A percentile compares a stretch with the other conserved stretches of the same genome.
Conservation (phyloP, 108 stramenopile genomes). For the Bacterosira constricta region DNA sequence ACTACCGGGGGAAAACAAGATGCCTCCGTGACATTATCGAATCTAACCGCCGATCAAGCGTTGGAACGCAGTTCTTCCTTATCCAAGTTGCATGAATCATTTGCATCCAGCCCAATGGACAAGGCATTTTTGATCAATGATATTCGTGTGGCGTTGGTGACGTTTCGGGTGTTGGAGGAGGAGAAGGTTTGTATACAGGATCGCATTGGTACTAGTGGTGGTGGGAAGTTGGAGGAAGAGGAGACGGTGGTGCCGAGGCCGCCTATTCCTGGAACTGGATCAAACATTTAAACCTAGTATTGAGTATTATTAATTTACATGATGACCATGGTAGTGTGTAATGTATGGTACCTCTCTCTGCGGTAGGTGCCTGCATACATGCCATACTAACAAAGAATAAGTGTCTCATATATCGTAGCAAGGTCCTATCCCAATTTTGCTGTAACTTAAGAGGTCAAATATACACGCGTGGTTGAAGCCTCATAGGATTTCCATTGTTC, state of each 20-base stretch:
- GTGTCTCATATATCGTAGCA: too few relatives aligned
- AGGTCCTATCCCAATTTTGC: too few relatives aligned
- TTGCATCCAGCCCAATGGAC: conserved; percentile 50
- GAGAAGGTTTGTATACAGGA: conserved; percentile 34
- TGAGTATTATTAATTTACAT: not conserved
- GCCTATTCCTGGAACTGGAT: conserved; percentile 38
- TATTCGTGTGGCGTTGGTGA: conserved; percentile 66
- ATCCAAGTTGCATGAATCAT: conserved; percentile 18
- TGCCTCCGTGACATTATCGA: conserved; percentile 20
- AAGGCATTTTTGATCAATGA: conserved; percentile 70
- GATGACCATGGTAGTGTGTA: too few relatives aligned
- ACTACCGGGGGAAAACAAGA: conserved; percentile 33
- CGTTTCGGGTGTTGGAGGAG: conserved; percentile 64
- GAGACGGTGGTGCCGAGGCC: conserved; percentile 18
- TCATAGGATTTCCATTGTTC: too few relatives aligned
- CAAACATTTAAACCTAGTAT: not conserved
- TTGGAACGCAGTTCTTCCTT: not conserved
- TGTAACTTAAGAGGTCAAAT: too few relatives aligned
- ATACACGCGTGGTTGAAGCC: too few relatives aligned
- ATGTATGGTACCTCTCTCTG: too few relatives aligned
- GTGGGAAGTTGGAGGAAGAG: conserved; percentile 6
- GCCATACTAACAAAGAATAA: too few relatives aligned
- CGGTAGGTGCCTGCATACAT: too few relatives aligned
- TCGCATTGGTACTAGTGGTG: not conserved
- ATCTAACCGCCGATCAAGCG: conserved; percentile 35